Evolutionary conservation across 2,329 filamentous ascomycete genomes (phyloP), one percentile per base, ranked within the genome.

Genomic region (Immersiporthe knoxdaviesiana): DNA sequence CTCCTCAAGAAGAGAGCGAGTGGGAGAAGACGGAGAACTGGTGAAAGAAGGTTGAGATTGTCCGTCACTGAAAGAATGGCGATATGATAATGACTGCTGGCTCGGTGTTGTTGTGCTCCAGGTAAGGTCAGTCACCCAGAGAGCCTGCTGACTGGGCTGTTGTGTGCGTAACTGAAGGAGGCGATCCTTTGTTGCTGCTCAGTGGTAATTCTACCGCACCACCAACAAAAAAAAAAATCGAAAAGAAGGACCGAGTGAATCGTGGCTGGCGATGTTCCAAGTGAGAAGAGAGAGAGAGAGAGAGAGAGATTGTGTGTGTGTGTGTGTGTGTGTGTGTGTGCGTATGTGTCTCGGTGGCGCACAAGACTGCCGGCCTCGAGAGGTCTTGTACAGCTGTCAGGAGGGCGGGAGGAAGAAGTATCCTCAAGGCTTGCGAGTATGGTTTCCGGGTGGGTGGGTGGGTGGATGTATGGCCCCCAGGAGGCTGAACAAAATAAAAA

Each of bases 261-360:
- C 64, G 60, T 61, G 52, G 63, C 64, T 58, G 54, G 50, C 12
- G 59, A 14, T 37, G 10, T 61, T 54, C 8, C 56, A 30, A 63
- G n/a, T n/a, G n/a, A n/a, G n/a, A n/a, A n/a, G n/a, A n/a, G n/a
- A n/a, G n/a, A n/a, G n/a, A n/a, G n/a, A n/a, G n/a, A n/a, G n/a
- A n/a, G n/a, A n/a, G n/a, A n/a, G n/a, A n/a, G n/a, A 52, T 39
- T 32, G 21, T n/a, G 37, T 10, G 37, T 12, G 37, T 39, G 11
- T 10, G 37, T 7, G 37, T 12, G 6, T 39, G 37, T 10, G 37
- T 35, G 8, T 4, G 35, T 35, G 35, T 35, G 8, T 35, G 4
- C 8, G 35, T 35, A 35, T 21, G n/a, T n/a, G n/a, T n/a, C n/a
- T 24, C 35, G 61, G 37, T 50, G 35, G 66, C 59, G 35, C 41